Evolutionary conservation across 2,329 filamentous ascomycete species (phyloP).

Genomic region (Colletotrichum chrysophilum): DNA sequence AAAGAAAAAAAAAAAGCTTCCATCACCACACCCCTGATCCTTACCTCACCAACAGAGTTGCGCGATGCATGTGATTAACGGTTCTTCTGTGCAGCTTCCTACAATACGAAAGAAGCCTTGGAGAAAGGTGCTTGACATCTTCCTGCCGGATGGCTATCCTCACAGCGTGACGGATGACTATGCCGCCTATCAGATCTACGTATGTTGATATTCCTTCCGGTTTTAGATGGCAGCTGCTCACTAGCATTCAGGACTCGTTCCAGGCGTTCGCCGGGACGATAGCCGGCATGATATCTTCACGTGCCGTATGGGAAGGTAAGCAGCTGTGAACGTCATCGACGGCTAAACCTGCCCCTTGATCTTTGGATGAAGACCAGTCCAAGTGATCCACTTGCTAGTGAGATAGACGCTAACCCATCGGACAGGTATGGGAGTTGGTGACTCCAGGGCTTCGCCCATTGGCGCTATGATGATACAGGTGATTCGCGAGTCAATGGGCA

Average conservation of each 20-base stretch:
- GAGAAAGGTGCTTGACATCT: conserved; percentile 7
- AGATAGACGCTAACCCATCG: not conserved
- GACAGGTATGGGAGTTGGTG: conserved; percentile 7
- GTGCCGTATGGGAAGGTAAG: conserved; percentile 18
- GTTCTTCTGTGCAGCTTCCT: not conserved
- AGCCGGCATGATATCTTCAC: conserved; percentile 20
- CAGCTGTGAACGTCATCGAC: not conserved
- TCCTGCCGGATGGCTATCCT: conserved; percentile 14
- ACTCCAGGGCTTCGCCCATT: conserved; percentile 10
- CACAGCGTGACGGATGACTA: conserved; percentile 20
- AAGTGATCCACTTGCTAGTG: not conserved
- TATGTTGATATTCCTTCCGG: not conserved
- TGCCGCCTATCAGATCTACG: conserved; percentile 15
- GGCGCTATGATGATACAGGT: conserved; percentile 18
- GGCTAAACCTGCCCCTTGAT: not conserved
- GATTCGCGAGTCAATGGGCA: conserved; percentile 15
- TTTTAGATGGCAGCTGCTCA: not conserved
- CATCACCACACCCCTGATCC: not conserved
- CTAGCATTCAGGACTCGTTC: not conserved
- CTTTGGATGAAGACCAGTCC: not conserved
- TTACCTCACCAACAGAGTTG: not conserved
- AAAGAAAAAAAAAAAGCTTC: not conserved
- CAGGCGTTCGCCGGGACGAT: conserved; percentile 18
- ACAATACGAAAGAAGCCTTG: conserved; percentile 9
- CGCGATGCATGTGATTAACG: conserved; percentile 3